Evolutionary conservation across 164 flowering plant genomes (phyloP).

Genomic region (Umbilicus rupestris): DNA sequence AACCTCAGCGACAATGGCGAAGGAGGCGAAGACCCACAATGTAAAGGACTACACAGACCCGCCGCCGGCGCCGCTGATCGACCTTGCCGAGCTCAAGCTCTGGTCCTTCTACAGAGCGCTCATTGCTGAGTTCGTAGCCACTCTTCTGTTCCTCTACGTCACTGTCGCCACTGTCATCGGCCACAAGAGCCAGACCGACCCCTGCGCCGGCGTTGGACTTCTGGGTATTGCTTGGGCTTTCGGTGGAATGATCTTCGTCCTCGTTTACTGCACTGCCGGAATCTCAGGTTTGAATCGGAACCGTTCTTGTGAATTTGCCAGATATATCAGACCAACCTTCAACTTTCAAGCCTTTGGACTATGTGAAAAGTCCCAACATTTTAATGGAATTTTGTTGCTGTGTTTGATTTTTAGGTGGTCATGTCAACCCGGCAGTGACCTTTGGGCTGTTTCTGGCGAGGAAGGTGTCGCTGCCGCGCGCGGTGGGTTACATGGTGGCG

Average conservation of each 20-base stretch:
- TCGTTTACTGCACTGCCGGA: conserved; percentile 75
- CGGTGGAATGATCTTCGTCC: conserved; percentile 71
- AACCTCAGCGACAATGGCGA: conserved; percentile 26
- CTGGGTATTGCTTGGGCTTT: conserved; percentile 79
- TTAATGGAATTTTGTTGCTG: conserved; percentile 9
- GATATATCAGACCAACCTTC: too few species aligned
- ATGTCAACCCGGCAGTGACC: conserved; percentile 61
- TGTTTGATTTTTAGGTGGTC: conserved; percentile 33
- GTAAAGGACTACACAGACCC: conserved; percentile 64
- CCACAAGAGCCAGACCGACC: conserved; percentile 35
- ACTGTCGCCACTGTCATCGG: conserved; percentile 67
- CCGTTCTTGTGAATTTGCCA: not conserved
- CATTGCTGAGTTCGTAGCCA: conserved; percentile 67
- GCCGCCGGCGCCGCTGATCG: conserved; percentile 64
- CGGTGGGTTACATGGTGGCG: conserved; percentile 52
- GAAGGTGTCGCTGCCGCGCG: conserved; percentile 53
- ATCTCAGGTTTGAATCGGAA: conserved; percentile 39
- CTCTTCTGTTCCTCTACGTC: conserved; percentile 66
- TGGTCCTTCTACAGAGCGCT: conserved; percentile 79
- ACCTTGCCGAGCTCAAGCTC: conserved; percentile 40
- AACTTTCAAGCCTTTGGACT: too few species aligned
- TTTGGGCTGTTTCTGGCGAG: conserved; percentile 56
- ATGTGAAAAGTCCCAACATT: too few species aligned
- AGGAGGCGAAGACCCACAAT: conserved; percentile 35
- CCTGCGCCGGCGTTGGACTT: conserved; percentile 55